Percentiles rank a stretch among this genome's conserved stretches.
phyloP scores from a whole-genome alignment of 1,139 yeast species.

The Debaryomycetaceae sp. region DNA sequence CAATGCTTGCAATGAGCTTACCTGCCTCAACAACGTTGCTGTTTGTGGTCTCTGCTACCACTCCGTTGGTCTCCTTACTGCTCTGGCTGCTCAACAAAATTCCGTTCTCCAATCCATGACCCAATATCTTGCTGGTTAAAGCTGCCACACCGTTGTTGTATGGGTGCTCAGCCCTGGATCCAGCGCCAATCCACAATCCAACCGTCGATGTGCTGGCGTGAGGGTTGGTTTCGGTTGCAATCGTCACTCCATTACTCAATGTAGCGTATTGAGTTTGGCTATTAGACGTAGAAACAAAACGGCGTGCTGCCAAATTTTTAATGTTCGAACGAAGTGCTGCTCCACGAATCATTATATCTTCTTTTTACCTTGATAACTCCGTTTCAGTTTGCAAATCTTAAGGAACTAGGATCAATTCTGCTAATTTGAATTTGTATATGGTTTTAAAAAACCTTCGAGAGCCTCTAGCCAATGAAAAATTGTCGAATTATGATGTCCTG shows the following conservation, averaged over 20 bases:
- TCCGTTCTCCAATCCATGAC: slow-evolving; percentile 40
- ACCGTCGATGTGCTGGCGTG: slow-evolving; percentile 55
- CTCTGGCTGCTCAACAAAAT: slow-evolving; percentile 43
- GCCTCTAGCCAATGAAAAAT: slow-evolving; percentile 7
- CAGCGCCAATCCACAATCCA: slow-evolving; percentile 72
- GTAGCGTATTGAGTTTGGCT: slow-evolving; percentile 66
- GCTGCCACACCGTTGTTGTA: slow-evolving; percentile 79
- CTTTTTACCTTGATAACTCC: background rate
- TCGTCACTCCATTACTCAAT: slow-evolving; percentile 66
- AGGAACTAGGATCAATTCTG: background rate
- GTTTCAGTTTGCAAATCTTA: background rate
- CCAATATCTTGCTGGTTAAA: slow-evolving; percentile 53
- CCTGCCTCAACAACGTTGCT: slow-evolving; percentile 44
- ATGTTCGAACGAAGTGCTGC: slow-evolving; percentile 30
- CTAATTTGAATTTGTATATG: slow-evolving; percentile 1
- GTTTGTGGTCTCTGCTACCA: slow-evolving; percentile 49
- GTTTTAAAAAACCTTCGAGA: slow-evolving; percentile 1
- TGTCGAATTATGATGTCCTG: slow-evolving; percentile 5
- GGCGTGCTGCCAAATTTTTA: slow-evolving; percentile 42
- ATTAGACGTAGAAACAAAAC: slow-evolving; percentile 57
- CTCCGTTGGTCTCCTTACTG: slow-evolving; percentile 53
- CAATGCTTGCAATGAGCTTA: slow-evolving; percentile 32
- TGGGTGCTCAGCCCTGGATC: slow-evolving; percentile 74
- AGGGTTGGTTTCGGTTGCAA: slow-evolving; percentile 65
- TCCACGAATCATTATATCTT: slow-evolving; percentile 34